Percentiles rank a stretch among this genome's conserved stretches.
Evolutionary conservation across 306 rosid genomes (phyloP).

Genomic region (Cucurbita argyrosperma): DNA sequence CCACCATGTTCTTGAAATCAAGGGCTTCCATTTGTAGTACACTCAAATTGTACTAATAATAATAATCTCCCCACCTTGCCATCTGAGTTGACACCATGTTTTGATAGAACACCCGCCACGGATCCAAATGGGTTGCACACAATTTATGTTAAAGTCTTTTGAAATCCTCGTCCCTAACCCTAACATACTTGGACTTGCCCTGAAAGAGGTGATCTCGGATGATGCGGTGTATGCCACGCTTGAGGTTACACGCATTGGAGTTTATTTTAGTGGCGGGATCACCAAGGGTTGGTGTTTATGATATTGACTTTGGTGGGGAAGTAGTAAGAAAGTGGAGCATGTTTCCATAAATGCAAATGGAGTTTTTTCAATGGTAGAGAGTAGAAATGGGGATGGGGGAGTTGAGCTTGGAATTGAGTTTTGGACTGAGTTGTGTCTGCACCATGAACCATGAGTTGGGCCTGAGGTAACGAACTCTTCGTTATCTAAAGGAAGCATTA

Average conservation of each 20-base stretch:
- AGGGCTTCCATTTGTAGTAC: not conserved
- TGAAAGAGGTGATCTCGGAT: too few species aligned
- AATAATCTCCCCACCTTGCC: too few species aligned
- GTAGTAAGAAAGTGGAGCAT: conserved; percentile 22
- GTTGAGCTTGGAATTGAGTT: conserved; percentile 9
- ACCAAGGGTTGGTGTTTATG: conserved; percentile 26
- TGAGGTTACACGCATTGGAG: not conserved
- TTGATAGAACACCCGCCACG: too few species aligned
- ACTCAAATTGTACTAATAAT: too few species aligned
- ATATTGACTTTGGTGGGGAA: conserved; percentile 32
- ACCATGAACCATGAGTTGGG: too few species aligned
- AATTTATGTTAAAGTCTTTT: not conserved
- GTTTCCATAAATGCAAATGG: not conserved
- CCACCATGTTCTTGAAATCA: conserved; percentile 33
- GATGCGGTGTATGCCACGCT: too few species aligned
- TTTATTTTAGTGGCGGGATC: conserved; percentile 20
- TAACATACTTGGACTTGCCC: not conserved
- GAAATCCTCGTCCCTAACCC: not conserved
- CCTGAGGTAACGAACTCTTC: too few species aligned
- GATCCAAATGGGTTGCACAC: not conserved
- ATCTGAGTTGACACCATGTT: too few species aligned
- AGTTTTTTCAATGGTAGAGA: conserved; percentile 11
- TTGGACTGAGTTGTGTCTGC: too few species aligned
- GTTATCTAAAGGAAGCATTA: too few species aligned
- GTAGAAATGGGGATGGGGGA: conserved; percentile 11